Percentiles rank a stretch among this genome's conserved stretches.
These are phyloP conservation scores for Pestalotiopsis sp. DNA, from an alignment of 2,329 filamentous ascomycete species.

Conservation along the genomic window DNA sequence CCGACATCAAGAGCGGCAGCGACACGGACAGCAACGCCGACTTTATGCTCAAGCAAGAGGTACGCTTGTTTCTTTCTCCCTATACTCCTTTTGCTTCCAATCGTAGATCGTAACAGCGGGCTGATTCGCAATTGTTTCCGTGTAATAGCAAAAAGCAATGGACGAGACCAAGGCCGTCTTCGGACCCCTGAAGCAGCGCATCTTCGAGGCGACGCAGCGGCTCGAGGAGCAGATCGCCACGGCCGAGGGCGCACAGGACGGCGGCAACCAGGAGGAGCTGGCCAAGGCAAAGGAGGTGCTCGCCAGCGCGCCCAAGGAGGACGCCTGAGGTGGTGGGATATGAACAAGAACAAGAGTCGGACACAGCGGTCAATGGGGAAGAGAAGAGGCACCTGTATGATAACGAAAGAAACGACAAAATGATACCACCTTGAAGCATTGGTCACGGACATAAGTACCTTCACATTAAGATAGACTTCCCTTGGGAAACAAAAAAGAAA, in stretches of 20 bases:
- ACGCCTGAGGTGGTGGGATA: not conserved
- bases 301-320: conserved; percentile 17
- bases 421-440: conserved; percentile 9
- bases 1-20: conserved; percentile 53
- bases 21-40: conserved; percentile 74
- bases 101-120: too few species aligned
- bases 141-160: conserved; percentile 70
- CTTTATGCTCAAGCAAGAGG: conserved; percentile 85
- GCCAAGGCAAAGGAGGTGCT: conserved; percentile 53
- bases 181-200: conserved; percentile 69
- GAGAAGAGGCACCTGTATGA: not conserved
- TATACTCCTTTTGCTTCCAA: too few species aligned
- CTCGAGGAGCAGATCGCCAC: conserved; percentile 77
- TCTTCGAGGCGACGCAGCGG: conserved; percentile 70
- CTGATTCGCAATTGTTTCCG: conserved; percentile 26
- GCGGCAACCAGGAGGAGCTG: conserved; percentile 49
- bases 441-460: not conserved
- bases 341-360: not conserved
- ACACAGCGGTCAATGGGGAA: not conserved
- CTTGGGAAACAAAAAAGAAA: not conserved
- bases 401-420: conserved; percentile 5
- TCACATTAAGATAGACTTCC: not conserved
- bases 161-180: conserved; percentile 88
- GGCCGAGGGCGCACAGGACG: conserved; percentile 48
- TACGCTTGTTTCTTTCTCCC: too few species aligned